Percentiles rank a stretch among this genome's conserved stretches.
These are phyloP conservation scores for Umbelopsis sp. DNA, from an alignment of 192 early-diverging fungal species.

Conservation along the genomic window DNA sequence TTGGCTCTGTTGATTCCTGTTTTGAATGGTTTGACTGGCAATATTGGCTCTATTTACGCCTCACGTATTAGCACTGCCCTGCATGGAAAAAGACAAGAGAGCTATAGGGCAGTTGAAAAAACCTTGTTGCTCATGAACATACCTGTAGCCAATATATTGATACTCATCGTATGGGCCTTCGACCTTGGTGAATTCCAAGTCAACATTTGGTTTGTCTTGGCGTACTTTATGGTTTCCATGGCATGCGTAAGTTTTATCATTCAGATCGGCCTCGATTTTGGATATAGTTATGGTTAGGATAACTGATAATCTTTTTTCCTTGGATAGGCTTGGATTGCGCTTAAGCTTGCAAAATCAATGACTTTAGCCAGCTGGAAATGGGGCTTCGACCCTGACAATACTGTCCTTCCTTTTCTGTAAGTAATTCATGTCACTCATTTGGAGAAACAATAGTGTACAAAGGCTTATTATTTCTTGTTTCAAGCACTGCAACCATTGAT, in stretches of 20 bases:
- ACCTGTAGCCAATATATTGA: conserved; percentile 62
- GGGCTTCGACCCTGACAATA: conserved; percentile 77
- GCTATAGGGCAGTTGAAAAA: conserved; percentile 48
- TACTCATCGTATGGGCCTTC: conserved; percentile 48
- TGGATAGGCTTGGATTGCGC: conserved; percentile 46
- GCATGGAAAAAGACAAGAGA: conserved; percentile 50
- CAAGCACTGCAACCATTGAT: conserved; percentile 67
- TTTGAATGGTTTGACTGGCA: conserved; percentile 71
- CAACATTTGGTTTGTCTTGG: conserved; percentile 43
- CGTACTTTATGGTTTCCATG: conserved; percentile 53
- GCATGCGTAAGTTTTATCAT: conserved; percentile 47
- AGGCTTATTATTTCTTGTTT: conserved; percentile 23
- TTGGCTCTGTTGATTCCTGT: conserved; percentile 69
- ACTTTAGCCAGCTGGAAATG: conserved; percentile 60
- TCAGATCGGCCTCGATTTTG: too few species aligned
- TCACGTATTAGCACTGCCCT: conserved; percentile 73
- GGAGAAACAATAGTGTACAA: background rate
- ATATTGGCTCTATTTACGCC: conserved; percentile 75
- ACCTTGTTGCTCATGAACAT: conserved; percentile 68
- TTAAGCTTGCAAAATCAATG: conserved; percentile 53
- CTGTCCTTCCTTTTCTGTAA: conserved; percentile 58
- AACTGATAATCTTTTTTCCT: conserved; percentile 21
- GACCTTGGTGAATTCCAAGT: conserved; percentile 45
- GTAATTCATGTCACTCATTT: conserved; percentile 24
- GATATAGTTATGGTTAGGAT: background rate